Percentiles rank a stretch among this genome's conserved stretches.
Evolutionary conservation across 2,329 filamentous ascomycete species (phyloP).

Genomic region (Pseudopyricularia cyperi): DNA sequence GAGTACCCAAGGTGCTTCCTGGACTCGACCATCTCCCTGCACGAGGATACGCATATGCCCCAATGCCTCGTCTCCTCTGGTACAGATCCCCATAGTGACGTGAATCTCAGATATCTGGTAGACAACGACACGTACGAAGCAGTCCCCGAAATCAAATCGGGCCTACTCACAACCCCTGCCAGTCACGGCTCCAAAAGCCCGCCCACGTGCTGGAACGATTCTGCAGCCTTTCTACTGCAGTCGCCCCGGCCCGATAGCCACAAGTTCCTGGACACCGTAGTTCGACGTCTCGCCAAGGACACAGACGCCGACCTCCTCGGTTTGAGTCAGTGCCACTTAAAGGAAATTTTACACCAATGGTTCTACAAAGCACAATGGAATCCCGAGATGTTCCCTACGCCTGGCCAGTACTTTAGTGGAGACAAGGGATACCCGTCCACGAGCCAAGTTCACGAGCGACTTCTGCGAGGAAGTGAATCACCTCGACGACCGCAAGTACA

Average conservation of each 20-base stretch:
- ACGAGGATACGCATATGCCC: background rate
- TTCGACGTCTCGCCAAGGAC: background rate
- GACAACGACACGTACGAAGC: background rate
- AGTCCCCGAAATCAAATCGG: background rate
- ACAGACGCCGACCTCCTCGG: background rate
- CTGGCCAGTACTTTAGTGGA: background rate
- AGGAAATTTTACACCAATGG: background rate
- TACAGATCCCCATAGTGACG: background rate
- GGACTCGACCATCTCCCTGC: background rate
- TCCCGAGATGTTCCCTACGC: background rate
- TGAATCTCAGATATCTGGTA: background rate
- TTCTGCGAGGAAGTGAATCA: background rate
- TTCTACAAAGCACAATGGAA: background rate
- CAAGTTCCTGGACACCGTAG: background rate
- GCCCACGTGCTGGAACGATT: background rate
- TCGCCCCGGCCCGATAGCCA: background rate
- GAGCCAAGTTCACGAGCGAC: background rate
- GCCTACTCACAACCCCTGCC: background rate
- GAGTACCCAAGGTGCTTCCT: background rate
- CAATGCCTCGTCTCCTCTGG: background rate
- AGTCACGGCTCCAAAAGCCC: background rate
- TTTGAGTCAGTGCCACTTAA: background rate
- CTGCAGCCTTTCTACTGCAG: background rate
- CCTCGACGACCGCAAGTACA: background rate
- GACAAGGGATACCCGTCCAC: background rate